Percentiles rank a stretch among this genome's conserved stretches.
These are phyloP conservation scores for Blastocystis sp. DNA, from an alignment of 352 stramenopile genomes.

Conservation along the genomic window DNA sequence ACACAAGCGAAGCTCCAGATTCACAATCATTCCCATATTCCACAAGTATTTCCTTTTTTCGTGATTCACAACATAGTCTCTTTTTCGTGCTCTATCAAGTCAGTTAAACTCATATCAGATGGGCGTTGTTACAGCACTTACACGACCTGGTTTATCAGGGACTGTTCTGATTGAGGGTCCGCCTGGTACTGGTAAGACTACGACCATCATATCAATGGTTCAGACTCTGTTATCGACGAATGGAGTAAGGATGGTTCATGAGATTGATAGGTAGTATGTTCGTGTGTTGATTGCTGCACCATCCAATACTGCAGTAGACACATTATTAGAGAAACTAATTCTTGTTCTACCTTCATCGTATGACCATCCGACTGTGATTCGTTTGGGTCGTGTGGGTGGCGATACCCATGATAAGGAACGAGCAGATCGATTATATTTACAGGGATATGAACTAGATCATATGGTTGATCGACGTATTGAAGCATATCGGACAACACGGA, in stretches of 20 bases:
- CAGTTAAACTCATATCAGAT: slow-evolving; percentile 50
- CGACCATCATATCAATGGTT: neutral
- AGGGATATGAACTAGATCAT: slow-evolving; percentile 17
- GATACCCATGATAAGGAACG: slow-evolving; percentile 24
- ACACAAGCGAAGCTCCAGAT: neutral
- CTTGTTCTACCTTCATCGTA: slow-evolving; percentile 71
- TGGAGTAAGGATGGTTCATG: slow-evolving; percentile 75
- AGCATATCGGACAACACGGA: neutral
- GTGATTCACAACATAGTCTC: neutral
- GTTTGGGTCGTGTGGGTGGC: slow-evolving; percentile 13
- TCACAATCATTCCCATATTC: neutral
- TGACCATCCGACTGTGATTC: neutral
- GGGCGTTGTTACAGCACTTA: slow-evolving; percentile 13
- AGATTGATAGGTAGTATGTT: slow-evolving; percentile 81
- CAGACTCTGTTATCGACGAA: slow-evolving; percentile 12
- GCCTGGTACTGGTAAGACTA: slow-evolving; percentile 79
- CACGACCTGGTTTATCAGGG: slow-evolving; percentile 7
- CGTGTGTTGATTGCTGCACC: slow-evolving; percentile 82
- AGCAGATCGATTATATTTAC: neutral
- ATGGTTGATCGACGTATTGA: slow-evolving; percentile 42
- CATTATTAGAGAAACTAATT: slow-evolving; percentile 80
- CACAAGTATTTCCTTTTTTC: neutral
- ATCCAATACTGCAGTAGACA: slow-evolving; percentile 83
- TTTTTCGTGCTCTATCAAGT: neutral
- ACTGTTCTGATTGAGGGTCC: slow-evolving; percentile 79